Evolutionary conservation across 2,329 filamentous ascomycete species (phyloP).

Genomic region (Paracoccidioides lutzii): DNA sequence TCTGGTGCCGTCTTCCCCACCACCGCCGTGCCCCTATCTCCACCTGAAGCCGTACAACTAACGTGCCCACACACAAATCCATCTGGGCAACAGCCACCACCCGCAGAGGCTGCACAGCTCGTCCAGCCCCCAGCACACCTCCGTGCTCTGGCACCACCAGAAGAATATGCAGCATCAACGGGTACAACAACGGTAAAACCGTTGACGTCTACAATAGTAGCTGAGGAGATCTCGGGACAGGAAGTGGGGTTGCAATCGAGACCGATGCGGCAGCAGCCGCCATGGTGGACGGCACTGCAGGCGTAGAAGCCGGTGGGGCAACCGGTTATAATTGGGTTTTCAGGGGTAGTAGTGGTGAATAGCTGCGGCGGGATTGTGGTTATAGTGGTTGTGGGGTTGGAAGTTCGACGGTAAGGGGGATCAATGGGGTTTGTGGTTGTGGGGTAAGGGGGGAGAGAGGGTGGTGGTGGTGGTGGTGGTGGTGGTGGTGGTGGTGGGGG

Average conservation of each 20-base stretch:
- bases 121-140: constrained; percentile 72
- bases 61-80: constrained; percentile 61
- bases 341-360: constrained; percentile 28
- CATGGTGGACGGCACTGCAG: constrained; percentile 66
- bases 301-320: constrained; percentile 90
- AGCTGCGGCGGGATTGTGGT: constrained; percentile 21
- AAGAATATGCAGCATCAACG: constrained; percentile 28
- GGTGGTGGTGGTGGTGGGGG: constrained; percentile 26
- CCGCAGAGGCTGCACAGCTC: constrained; percentile 50
- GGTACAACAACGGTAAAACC: constrained; percentile 60
- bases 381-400: constrained; percentile 12
- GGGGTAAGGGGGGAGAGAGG: constrained; percentile 20
- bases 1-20: constrained; percentile 27
- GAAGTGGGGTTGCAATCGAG: constrained; percentile 70
- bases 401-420: constrained; percentile 16
- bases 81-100: constrained; percentile 71
- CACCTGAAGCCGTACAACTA: constrained; percentile 51
- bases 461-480: constrained; percentile 24
- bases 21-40: constrained; percentile 40
- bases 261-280: constrained; percentile 79
- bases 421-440: constrained; percentile 21
- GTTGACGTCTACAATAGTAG: constrained; percentile 50
- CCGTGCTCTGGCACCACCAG: constrained; percentile 20
- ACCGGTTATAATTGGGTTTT: constrained; percentile 27
- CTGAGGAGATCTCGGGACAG: constrained; percentile 51